These are phyloP conservation scores for Leucocoprinus leucothites DNA, from an alignment of 768 basidiomycete species.

Conservation along the genomic window DNA sequence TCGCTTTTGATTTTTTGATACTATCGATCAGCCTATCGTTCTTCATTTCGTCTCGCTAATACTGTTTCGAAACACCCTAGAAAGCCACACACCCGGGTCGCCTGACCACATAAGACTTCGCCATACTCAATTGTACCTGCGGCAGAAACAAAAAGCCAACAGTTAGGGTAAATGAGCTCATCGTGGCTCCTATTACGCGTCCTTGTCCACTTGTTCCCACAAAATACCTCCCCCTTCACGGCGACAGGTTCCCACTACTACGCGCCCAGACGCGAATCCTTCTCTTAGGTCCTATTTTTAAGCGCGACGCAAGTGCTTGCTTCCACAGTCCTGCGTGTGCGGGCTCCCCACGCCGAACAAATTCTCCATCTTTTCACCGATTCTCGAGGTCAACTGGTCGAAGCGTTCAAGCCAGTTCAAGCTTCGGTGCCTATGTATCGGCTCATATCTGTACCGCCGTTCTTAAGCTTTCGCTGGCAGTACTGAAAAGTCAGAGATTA, in stretches of 20 bases:
- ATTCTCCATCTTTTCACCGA: background rate
- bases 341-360: background rate
- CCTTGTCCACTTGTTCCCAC: background rate
- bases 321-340: background rate
- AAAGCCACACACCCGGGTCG: background rate
- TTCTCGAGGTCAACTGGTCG: background rate
- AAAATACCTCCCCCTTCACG: background rate
- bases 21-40: constrained; percentile 3
- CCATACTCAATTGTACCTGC: background rate
- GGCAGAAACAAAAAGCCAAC: too few relatives aligned
- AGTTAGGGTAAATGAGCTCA: background rate
- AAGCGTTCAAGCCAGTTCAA: background rate
- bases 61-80: background rate
- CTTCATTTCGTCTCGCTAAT: background rate
- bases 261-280: constrained; percentile 2
- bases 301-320: background rate
- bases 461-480: background rate
- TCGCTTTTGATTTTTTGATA: constrained; percentile 7
- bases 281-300: constrained; percentile 1
- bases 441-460: background rate
- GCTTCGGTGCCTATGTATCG: background rate
- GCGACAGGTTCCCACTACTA: background rate
- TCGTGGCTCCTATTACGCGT: background rate
- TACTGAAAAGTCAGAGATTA: background rate
- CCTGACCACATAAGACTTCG: background rate